Percentiles rank a stretch among this genome's conserved stretches.
Conservation (phyloP, 2,329 filamentous ascomycete species). For the Elsinoe ampelina region DNA sequence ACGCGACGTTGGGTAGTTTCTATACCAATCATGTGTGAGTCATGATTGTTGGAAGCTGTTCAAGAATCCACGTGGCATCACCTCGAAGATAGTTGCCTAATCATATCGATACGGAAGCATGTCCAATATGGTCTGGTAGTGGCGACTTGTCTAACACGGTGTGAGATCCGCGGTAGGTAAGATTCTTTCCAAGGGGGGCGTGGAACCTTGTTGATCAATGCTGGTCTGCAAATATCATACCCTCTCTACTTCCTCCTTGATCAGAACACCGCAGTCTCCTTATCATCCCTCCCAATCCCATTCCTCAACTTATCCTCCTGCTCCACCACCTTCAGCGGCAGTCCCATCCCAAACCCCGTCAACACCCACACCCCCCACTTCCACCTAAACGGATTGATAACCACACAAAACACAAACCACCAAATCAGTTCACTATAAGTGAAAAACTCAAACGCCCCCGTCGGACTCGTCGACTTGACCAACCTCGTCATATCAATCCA, state of each 20-base stretch:
- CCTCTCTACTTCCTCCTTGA: not conserved
- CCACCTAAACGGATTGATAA: slow-evolving; percentile 78
- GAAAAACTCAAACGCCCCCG: slow-evolving; percentile 77
- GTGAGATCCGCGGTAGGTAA: too few relatives aligned
- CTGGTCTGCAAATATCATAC: not conserved
- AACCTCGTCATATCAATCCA: slow-evolving; percentile 79
- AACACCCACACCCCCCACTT: slow-evolving; percentile 84
- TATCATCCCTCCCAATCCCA: slow-evolving; percentile 33
- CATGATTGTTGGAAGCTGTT: too few relatives aligned
- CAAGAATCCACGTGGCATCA: too few relatives aligned
- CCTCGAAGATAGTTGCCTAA: too few relatives aligned
- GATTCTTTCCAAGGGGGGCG: too few relatives aligned
- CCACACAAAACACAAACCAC: slow-evolving; percentile 66
- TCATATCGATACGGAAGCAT: too few relatives aligned
- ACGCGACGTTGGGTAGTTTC: too few relatives aligned
- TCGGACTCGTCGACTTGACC: slow-evolving; percentile 61
- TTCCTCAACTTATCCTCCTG: slow-evolving; percentile 55
- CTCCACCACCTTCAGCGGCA: slow-evolving; percentile 59
- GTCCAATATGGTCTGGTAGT: too few relatives aligned
- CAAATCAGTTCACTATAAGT: slow-evolving; percentile 77
- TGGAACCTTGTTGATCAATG: not conserved
- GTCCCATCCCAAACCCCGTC: slow-evolving; percentile 57
- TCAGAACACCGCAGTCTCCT: not conserved
- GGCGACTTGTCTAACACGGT: too few relatives aligned
- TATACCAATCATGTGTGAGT: too few relatives aligned